These are phyloP conservation scores for Cryphonectria carpinicola DNA, from an alignment of 2,329 filamentous ascomycete species.

Conservation along the genomic window DNA sequence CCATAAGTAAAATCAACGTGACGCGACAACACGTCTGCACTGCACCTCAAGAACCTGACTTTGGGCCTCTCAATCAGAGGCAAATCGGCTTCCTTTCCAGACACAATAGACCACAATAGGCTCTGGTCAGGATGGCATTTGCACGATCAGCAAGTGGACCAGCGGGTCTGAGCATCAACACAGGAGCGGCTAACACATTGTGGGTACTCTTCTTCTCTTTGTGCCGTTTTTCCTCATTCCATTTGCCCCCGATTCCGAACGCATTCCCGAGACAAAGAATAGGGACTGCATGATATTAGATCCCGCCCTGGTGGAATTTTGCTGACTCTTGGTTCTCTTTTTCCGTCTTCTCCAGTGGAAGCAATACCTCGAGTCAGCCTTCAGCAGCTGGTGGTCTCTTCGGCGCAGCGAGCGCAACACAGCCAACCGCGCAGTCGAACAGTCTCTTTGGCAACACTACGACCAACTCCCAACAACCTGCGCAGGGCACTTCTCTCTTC, in stretches of 20 bases:
- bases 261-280: not conserved
- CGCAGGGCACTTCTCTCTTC: conserved; percentile 36
- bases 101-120: not conserved
- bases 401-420: conserved; percentile 27
- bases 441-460: conserved; percentile 39
- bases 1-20: not conserved
- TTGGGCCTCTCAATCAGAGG: not conserved
- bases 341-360: conserved; percentile 30
- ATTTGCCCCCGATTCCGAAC: not conserved
- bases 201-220: conserved; percentile 39
- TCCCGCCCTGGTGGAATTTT: conserved; percentile 23
- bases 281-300: conserved; percentile 17
- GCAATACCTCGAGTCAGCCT: conserved; percentile 38
- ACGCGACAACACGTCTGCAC: conserved; percentile 3
- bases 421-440: conserved; percentile 37
- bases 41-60: not conserved
- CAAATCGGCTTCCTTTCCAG: conserved; percentile 9
- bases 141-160: conserved; percentile 63
- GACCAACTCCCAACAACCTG: conserved; percentile 19
- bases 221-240: conserved; percentile 15
- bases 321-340: conserved; percentile 1
- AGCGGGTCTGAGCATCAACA: conserved; percentile 66
- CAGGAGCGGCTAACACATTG: conserved; percentile 62
- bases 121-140: conserved; percentile 47
- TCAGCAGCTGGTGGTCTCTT: conserved; percentile 40